A percentile compares a stretch with the other conserved stretches of the same genome.
Evolutionary conservation across 2,329 filamentous ascomycete species (phyloP).

Genomic region (Beauveria brongniartii): DNA sequence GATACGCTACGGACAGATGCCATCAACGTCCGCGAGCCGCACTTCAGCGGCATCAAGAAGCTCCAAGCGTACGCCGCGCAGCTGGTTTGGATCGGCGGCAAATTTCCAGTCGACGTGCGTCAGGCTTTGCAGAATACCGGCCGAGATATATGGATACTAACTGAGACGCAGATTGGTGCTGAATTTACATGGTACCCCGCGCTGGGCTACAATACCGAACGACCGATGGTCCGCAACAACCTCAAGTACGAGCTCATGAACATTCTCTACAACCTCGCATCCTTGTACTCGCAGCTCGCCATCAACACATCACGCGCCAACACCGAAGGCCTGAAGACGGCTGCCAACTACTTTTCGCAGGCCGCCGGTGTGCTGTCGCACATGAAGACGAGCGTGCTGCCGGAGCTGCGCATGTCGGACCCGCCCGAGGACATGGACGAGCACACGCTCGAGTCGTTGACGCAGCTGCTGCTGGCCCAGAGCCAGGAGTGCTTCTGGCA

Average conservation of each 20-base stretch:
- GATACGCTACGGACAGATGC: slow-evolving; percentile 77
- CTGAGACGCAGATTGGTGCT: slow-evolving; percentile 63
- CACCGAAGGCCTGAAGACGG: slow-evolving; percentile 75
- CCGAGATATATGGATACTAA: slow-evolving; percentile 3
- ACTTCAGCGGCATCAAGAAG: slow-evolving; percentile 77
- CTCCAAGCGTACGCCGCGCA: slow-evolving; percentile 89
- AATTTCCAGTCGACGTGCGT: slow-evolving; percentile 85
- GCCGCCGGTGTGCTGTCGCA: slow-evolving; percentile 77
- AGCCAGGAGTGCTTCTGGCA: slow-evolving; percentile 98
- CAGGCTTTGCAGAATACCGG: neutral
- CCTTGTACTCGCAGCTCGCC: slow-evolving; percentile 88
- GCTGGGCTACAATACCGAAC: slow-evolving; percentile 78
- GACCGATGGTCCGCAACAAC: slow-evolving; percentile 59
- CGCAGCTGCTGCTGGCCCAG: slow-evolving; percentile 80
- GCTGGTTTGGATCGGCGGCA: slow-evolving; percentile 84
- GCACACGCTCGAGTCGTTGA: slow-evolving; percentile 73
- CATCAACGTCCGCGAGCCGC: slow-evolving; percentile 81
- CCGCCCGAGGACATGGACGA: slow-evolving; percentile 95
- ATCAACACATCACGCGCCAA: slow-evolving; percentile 69
- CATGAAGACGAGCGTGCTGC: slow-evolving; percentile 67
- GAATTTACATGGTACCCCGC: slow-evolving; percentile 97
- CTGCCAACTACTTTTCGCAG: slow-evolving; percentile 83
- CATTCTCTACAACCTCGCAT: slow-evolving; percentile 84
- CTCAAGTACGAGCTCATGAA: slow-evolving; percentile 83
- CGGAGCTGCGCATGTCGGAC: slow-evolving; percentile 70